Base-by-base conservation (phyloP, 768 basidiomycete species). In the Punctularia strigosozonata region DNA sequence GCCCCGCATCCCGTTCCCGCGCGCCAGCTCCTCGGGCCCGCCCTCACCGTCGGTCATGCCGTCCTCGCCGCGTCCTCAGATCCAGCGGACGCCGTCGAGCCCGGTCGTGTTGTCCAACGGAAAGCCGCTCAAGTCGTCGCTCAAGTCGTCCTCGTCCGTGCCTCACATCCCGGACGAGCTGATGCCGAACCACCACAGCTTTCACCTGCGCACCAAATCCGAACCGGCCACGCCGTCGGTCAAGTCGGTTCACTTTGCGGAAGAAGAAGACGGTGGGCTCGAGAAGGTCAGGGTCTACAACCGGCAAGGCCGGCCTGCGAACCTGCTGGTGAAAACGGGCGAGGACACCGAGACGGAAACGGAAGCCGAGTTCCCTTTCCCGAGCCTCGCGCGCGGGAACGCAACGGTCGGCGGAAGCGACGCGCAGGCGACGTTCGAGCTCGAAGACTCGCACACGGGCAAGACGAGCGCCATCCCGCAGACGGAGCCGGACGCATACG, bases 161-260 rank as follows among this genome's bases (percentile, higher is more conserved):
- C 68, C 70, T 31, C 62, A 60, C 47, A 69, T 74, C 37, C 56
- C 63, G 31, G 61, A 60, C 37, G 45, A 50, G 50, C 37, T 54
- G 55, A 39, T 45, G 18, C 46, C 46, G 41, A 39, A 40, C 31
- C 46, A 47, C 36, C 46, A 39, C 37, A 47, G 37, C 61, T 65
- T 50, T 54, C 65, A 52, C 43, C 37, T 49, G 22, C 64, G 59
- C 46, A 58, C 65, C 20, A 65, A 56, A 53, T 80, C 79, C 6
- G 75, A 73, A 22, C 85, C 90, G 0, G 57, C 72, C 1, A 77
- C 80, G 1, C 82, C 73, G 0, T 38, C 43, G 21, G 62, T 66
- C 10, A 94, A 94, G 63, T 81, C 77, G 37, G 92, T 97, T 0
- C 91, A 92, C 54, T 98, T 97, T 49, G 67, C 74, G 0, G 67